These are phyloP conservation scores for Penicillium glabrum DNA, from an alignment of 2,329 filamentous ascomycete species.

Conservation along the genomic window DNA sequence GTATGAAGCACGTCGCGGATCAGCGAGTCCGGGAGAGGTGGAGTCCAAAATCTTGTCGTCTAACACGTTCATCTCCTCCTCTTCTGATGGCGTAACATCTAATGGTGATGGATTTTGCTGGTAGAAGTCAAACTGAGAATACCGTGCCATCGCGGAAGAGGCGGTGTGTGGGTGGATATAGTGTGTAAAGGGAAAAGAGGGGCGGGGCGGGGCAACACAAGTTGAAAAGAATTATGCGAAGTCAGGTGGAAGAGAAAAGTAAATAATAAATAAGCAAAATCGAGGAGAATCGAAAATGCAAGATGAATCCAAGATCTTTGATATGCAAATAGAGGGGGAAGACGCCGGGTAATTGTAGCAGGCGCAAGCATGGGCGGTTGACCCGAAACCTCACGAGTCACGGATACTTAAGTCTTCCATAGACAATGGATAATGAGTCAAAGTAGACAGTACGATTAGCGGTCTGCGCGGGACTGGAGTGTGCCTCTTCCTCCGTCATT, in stretches of 20 bases:
- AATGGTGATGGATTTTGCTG: constrained; percentile 44
- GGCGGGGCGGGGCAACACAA: constrained; percentile 6
- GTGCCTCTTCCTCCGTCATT: constrained; percentile 12
- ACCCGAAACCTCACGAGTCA: neutral
- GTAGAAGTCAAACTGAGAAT: constrained; percentile 48
- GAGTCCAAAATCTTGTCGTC: constrained; percentile 54
- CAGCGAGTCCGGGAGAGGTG: constrained; percentile 49
- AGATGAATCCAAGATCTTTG: neutral
- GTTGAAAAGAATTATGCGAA: neutral
- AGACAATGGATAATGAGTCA: neutral
- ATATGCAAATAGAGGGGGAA: neutral
- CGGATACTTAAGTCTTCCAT: neutral
- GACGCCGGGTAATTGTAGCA: neutral
- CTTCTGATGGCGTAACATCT: constrained; percentile 43
- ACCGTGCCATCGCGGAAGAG: constrained; percentile 42
- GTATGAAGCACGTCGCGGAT: constrained; percentile 47
- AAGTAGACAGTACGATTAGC: constrained; percentile 16
- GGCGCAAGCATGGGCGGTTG: neutral
- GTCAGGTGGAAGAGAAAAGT: neutral
- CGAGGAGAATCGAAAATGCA: neutral
- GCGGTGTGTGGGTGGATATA: constrained; percentile 15
- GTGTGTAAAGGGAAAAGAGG: neutral
- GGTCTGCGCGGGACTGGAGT: constrained; percentile 16
- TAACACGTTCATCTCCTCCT: constrained; percentile 55
- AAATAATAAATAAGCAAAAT: neutral